These are phyloP conservation scores for Excoecaria agallocha DNA, from an alignment of 345 rosid genomes.

Conservation along the genomic window DNA sequence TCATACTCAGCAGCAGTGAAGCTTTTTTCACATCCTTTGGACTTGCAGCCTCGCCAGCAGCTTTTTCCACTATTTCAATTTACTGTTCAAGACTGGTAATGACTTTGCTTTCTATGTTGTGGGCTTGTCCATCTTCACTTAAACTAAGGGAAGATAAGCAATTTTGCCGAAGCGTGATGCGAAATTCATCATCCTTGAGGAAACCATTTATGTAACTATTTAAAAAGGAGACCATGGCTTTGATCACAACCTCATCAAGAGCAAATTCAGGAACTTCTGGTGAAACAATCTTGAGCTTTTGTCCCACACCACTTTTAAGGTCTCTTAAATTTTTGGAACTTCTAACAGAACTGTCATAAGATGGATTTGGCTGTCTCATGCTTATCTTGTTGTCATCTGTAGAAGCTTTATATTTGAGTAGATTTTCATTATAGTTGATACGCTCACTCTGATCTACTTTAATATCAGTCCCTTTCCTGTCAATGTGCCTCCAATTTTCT, in stretches of 20 bases:
- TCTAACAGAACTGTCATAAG: slow-evolving; percentile 26
- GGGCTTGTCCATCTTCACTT: slow-evolving; percentile 19
- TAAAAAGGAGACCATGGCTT: slow-evolving; percentile 54
- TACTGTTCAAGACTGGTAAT: slow-evolving; percentile 50
- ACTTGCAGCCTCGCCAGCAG: slow-evolving; percentile 35
- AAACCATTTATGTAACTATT: slow-evolving; percentile 44
- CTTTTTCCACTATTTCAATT: slow-evolving; percentile 43
- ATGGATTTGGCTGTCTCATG: slow-evolving; percentile 20
- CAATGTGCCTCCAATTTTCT: slow-evolving; percentile 10
- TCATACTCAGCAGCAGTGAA: slow-evolving; percentile 50
- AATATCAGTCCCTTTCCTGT: slow-evolving; percentile 20
- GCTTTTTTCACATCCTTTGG: slow-evolving; percentile 52
- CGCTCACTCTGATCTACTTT: slow-evolving; percentile 20
- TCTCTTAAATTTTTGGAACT: slow-evolving; percentile 28
- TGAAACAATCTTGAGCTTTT: slow-evolving; percentile 19
- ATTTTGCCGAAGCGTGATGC: slow-evolving; percentile 30
- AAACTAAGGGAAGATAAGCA: slow-evolving; percentile 47
- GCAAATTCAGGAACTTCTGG: slow-evolving; percentile 38
- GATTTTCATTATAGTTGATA: slow-evolving; percentile 21
- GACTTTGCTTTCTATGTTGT: slow-evolving; percentile 36
- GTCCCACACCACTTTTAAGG: slow-evolving; percentile 22
- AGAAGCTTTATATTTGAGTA: slow-evolving; percentile 12
- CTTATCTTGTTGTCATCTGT: slow-evolving; percentile 25
- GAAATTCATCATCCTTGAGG: slow-evolving; percentile 41
- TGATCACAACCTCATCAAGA: slow-evolving; percentile 61